Conservation (phyloP, 139 green algal species). For the Eudorina sp. region DNA sequence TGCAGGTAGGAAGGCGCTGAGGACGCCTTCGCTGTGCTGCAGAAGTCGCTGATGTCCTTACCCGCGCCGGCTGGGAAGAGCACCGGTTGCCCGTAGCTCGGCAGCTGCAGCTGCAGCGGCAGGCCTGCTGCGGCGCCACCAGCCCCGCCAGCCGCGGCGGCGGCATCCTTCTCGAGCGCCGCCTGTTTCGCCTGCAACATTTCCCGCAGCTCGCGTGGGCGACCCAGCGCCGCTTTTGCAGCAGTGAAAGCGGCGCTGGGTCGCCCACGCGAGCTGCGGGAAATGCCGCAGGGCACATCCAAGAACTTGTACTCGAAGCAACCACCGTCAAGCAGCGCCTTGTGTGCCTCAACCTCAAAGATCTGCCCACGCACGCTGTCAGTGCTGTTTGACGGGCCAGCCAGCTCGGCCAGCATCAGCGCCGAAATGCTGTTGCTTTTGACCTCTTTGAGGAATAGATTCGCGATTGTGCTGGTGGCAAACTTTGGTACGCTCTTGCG, state of each 20-base stretch:
- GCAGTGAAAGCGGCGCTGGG: not conserved
- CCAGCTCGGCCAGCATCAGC: not conserved
- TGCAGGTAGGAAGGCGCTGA: constrained; percentile 1
- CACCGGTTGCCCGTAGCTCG: not conserved
- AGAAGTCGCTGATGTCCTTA: constrained; percentile 1
- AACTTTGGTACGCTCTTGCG: not conserved
- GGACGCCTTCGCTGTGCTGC: not conserved
- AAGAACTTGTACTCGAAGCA: constrained; percentile 14
- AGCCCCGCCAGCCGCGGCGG: not conserved
- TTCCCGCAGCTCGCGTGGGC: no score
- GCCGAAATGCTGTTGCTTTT: not conserved
- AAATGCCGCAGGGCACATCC: not conserved
- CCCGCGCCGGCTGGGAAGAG: not conserved
- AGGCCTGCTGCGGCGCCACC: not conserved
- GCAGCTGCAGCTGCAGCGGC: constrained; percentile 10
- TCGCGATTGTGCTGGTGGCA: not conserved
- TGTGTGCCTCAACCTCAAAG: not conserved
- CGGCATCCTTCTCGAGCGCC: not conserved
- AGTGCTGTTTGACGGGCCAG: not conserved
- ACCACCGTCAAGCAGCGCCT: not conserved
- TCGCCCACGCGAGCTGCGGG: not conserved
- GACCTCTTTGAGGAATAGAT: not conserved
- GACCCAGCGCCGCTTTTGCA: no score
- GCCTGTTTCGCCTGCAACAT: no score
- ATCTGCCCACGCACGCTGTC: not conserved